phyloP scores from a whole-genome alignment of 306 rosid species.

The Dryas octopetala region DNA sequence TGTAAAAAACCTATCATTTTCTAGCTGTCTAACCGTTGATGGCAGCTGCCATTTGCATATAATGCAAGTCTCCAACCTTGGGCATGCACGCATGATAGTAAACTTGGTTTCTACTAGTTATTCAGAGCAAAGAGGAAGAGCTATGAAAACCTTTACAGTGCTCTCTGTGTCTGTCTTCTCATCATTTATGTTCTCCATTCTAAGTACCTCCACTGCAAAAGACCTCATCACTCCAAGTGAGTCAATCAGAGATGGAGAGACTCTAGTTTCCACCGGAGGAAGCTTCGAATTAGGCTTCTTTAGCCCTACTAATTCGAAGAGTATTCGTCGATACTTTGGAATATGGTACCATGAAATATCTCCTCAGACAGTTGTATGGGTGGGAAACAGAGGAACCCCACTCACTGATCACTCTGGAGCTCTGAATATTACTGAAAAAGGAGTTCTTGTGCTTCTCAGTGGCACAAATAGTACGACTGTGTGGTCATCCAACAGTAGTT shows the following conservation, averaged over 20 bases:
- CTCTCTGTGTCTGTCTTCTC: neutral
- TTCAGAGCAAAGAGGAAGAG: neutral
- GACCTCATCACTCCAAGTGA: neutral
- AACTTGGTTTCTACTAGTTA: too few species aligned
- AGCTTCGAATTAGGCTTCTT: constrained; percentile 31
- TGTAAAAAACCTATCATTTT: too few species aligned
- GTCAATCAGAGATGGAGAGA: constrained; percentile 1
- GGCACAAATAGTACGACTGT: constrained; percentile 4
- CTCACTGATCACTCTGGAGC: constrained; percentile 39
- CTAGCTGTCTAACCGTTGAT: too few species aligned
- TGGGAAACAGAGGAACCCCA: constrained; percentile 44
- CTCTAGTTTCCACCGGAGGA: neutral
- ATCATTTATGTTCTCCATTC: neutral
- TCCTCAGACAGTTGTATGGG: constrained; percentile 43
- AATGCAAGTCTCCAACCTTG: too few species aligned
- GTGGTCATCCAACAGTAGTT: constrained; percentile 37
- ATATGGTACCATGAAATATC: constrained; percentile 17
- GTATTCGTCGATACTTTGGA: constrained; percentile 8
- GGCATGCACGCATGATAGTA: too few species aligned
- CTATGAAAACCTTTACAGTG: neutral
- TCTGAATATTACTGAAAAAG: constrained; percentile 21
- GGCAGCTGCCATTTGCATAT: too few species aligned
- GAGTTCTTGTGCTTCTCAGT: constrained; percentile 23
- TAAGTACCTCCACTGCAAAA: neutral
- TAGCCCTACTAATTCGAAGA: constrained; percentile 8